Conservation (phyloP, 1,284 basidiomycete species). For the Schizopora paradoxa region DNA sequence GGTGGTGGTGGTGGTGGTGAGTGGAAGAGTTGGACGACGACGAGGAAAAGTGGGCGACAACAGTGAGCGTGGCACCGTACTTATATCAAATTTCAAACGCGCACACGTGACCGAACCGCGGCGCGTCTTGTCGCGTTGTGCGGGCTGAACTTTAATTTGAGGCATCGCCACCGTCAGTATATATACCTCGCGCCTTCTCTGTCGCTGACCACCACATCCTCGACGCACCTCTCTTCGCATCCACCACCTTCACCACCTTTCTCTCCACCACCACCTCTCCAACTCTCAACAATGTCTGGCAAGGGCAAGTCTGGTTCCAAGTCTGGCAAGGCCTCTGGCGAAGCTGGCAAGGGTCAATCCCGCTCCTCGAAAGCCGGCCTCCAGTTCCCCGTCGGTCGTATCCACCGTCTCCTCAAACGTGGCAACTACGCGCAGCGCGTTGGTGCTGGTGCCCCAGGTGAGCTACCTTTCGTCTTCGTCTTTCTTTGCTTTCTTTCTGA, state of each 20-base stretch:
- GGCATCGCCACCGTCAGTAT: conserved; percentile 13
- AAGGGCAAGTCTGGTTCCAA: conserved; percentile 56
- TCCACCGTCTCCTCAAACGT: conserved; percentile 85
- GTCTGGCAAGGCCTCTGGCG: conserved; percentile 53
- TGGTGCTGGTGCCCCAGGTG: conserved; percentile 76
- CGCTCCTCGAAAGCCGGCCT: conserved; percentile 80
- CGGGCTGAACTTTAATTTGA: conserved; percentile 13
- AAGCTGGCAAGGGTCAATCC: conserved; percentile 55
- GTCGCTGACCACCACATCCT: neutral
- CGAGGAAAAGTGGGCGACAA: conserved; percentile 13
- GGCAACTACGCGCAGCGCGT: conserved; percentile 84
- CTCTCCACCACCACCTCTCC: conserved; percentile 6
- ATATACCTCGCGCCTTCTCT: conserved; percentile 14
- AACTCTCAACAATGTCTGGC: conserved; percentile 43
- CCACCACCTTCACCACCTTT: conserved; percentile 6
- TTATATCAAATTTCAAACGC: neutral
- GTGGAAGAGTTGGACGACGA: conserved; percentile 3
- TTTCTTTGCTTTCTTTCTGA: conserved; percentile 6
- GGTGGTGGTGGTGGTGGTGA: conserved; percentile 1
- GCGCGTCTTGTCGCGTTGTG: neutral
- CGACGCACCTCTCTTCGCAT: neutral
- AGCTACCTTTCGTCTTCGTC: conserved; percentile 24
- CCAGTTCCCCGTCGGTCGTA: conserved; percentile 89
- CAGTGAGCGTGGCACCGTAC: neutral
- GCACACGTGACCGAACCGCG: no score